Evolutionary conservation across 192 early-diverging fungal species (phyloP).

Genomic region (Dispira parvispora): DNA sequence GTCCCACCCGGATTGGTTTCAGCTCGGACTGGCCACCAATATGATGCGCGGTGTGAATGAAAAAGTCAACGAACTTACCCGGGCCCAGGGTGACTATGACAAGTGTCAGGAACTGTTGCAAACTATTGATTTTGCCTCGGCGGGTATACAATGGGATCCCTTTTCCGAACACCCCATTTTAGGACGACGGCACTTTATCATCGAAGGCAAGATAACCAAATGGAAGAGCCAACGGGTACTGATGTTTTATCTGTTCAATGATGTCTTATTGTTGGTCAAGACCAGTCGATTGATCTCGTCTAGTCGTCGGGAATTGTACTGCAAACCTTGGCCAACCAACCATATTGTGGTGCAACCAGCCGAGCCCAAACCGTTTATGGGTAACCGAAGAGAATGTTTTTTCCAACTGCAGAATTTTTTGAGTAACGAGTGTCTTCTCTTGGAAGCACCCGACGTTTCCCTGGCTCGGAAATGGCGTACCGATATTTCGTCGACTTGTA

Average conservation of each 20-base stretch:
- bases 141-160: not conserved
- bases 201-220: constrained; percentile 1
- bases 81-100: constrained; percentile 1
- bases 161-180: constrained; percentile 3
- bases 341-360: constrained; percentile 8
- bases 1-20: constrained; percentile 6
- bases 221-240: constrained; percentile 1
- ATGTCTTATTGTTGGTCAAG: constrained; percentile 5
- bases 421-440: not conserved
- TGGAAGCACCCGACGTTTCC: constrained; percentile 3
- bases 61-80: constrained; percentile 8
- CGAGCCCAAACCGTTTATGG: constrained; percentile 9
- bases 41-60: constrained; percentile 6
- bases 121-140: not conserved
- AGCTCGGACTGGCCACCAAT: constrained; percentile 8
- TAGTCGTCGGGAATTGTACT: not conserved
- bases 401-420: not conserved
- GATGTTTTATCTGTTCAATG: constrained; percentile 8
- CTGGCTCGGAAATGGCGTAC: constrained; percentile 10
- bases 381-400: not conserved
- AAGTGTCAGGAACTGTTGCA: constrained; percentile 2
- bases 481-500: constrained; percentile 7
- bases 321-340: constrained; percentile 7
- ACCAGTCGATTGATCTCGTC: not conserved
- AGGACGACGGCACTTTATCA: constrained; percentile 7